Evolutionary conservation across 306 rosid species (phyloP), one percentile per base, ranked within the genome.

Genomic region (Castanopsis chinensis): DNA sequence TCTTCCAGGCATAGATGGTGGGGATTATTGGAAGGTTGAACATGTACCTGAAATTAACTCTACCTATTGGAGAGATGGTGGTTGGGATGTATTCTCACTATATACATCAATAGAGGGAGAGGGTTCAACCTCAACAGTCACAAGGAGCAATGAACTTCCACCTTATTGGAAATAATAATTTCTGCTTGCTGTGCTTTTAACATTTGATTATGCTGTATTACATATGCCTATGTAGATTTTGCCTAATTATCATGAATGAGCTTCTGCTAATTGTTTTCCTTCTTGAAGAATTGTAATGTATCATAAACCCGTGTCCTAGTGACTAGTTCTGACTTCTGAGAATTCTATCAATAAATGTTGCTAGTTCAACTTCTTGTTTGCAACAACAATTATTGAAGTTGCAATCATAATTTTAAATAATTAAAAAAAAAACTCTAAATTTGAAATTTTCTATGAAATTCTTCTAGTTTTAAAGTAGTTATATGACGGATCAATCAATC

Each of bases 31-130:
- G 83, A 86, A 85, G 81, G 87, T 91, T 67, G 72, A 80, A 72
- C 88, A 88, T 57, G 80, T 89, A 41, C 91, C 92, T 1, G 88
- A 89, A 69, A 90, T 91, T 52, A 79, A 85, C 75, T 79, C 87
- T 54, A 84, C 91, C 65, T 88, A 83, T 63, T 91, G 92, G 93
- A 85, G 84, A 75, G 92, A 88, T 56, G 93, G 83, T 28, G 93
- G 87, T 23, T 91, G 93, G 97, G 92, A 89, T 76, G 88, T 89
- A 32, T 77, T 78, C 72, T 52, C 90, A 49, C 25, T 89, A 21
- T 87, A 82, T 33, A 61, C 78, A 17, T 32, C 49, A 3, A 65
- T 19, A 1, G 71, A 65, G 19, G 4, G 71, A 30, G 71, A 65
- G 71, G 13, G 13, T 32, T 19, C 71, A 9, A 43, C 51, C 51